Percentiles rank a stretch among this genome's conserved stretches.
These are phyloP conservation scores for Acer yangbiense DNA, from an alignment of 345 rosid genomes.

Conservation along the genomic window DNA sequence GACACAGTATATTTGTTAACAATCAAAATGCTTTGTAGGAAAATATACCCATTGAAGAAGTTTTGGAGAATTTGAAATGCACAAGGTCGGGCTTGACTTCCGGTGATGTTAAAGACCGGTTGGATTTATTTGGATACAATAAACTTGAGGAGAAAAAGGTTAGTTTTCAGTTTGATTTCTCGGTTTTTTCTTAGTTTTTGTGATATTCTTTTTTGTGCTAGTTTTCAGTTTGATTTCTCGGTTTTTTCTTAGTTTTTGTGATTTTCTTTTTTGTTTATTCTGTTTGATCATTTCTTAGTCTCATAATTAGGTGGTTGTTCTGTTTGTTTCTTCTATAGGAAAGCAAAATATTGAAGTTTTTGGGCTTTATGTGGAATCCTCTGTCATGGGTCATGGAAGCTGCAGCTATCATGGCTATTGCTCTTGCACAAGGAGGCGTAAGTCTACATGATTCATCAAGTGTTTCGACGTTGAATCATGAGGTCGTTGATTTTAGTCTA, in stretches of 20 bases:
- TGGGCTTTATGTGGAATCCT: conserved; percentile 75
- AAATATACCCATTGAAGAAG: conserved; percentile 53
- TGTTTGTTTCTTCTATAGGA: conserved; percentile 40
- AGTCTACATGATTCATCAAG: neutral
- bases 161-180: neutral
- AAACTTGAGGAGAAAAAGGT: conserved; percentile 63
- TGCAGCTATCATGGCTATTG: conserved; percentile 68
- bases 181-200: neutral
- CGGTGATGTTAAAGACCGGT: conserved; percentile 39
- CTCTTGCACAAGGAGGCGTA: conserved; percentile 74
- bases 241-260: neutral
- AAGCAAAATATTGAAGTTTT: conserved; percentile 55
- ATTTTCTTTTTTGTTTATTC: neutral
- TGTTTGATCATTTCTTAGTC: neutral
- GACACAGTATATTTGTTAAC: neutral
- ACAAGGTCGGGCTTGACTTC: conserved; percentile 47
- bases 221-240: neutral
- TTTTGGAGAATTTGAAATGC: conserved; percentile 49
- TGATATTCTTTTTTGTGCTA: neutral
- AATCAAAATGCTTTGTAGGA: conserved; percentile 39
- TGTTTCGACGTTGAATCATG: too few species aligned
- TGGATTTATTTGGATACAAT: conserved; percentile 59
- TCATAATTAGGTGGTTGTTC: conserved; percentile 8
- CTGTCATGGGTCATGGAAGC: conserved; percentile 82
- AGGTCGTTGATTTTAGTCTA: neutral